Evolutionary conservation across 1,284 basidiomycete genomes (phyloP).

Genomic region (Hemileia vastatrix): DNA sequence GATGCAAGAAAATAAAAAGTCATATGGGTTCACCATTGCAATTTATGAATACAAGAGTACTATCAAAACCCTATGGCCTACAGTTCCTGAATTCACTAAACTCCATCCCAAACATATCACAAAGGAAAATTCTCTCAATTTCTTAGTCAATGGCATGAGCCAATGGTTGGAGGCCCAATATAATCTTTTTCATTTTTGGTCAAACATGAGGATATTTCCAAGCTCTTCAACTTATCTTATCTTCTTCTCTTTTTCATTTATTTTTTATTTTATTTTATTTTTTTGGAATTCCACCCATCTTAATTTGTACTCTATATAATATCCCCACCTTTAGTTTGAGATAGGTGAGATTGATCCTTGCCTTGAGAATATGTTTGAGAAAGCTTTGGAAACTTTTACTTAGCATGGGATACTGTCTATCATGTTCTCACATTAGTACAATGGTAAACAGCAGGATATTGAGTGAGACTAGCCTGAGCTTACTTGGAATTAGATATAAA

Average conservation of each 20-base stretch:
- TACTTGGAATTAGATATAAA: slow-evolving; percentile 94
- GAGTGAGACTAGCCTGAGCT: too few species aligned
- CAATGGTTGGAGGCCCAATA: slow-evolving; percentile 2
- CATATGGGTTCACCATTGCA: slow-evolving; percentile 40
- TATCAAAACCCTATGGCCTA: slow-evolving; percentile 26
- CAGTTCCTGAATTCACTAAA: not conserved
- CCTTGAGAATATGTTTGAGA: slow-evolving; percentile 75
- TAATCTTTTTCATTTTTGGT: slow-evolving; percentile 15
- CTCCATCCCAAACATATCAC: slow-evolving; percentile 1
- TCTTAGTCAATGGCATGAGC: not conserved
- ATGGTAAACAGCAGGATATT: too few species aligned
- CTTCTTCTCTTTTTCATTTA: too few species aligned
- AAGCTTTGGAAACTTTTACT: slow-evolving; percentile 85
- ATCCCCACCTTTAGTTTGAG: not conserved
- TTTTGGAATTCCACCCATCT: too few species aligned
- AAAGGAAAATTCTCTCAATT: not conserved
- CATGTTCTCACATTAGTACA: too few species aligned
- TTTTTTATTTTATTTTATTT: too few species aligned
- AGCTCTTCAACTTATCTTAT: too few species aligned
- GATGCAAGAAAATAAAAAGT: slow-evolving; percentile 41
- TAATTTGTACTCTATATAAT: not conserved
- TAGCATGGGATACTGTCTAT: slow-evolving; percentile 91
- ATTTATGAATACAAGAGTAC: slow-evolving; percentile 38
- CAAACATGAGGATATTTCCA: not conserved
- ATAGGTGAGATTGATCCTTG: slow-evolving; percentile 43